A percentile compares a stretch with the other conserved stretches of the same genome.
phyloP scores from a whole-genome alignment of 2,329 filamentous ascomycete species.

The Exophiala oligosperma region DNA sequence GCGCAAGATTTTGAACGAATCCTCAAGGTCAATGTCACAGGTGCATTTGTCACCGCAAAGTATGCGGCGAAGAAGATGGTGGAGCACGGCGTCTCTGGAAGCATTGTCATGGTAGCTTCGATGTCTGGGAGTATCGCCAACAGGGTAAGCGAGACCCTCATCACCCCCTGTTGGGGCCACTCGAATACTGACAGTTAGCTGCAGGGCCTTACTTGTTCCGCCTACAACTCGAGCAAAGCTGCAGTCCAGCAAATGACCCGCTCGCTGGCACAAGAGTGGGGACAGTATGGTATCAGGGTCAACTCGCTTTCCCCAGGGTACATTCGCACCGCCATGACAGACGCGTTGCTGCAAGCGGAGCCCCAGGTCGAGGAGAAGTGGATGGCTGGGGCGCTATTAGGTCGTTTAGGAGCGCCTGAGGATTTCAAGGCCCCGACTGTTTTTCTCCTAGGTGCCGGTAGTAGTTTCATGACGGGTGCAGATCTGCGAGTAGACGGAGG shows the following conservation, averaged over 20 bases:
- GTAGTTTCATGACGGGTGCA: slow-evolving; percentile 56
- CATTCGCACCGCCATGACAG: slow-evolving; percentile 40
- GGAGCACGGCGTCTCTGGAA: slow-evolving; percentile 55
- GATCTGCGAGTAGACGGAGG: slow-evolving; percentile 57
- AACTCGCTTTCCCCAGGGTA: slow-evolving; percentile 51
- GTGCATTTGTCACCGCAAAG: slow-evolving; percentile 38
- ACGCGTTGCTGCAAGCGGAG: background rate
- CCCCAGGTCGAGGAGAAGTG: slow-evolving; percentile 8
- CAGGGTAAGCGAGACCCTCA: slow-evolving; percentile 34
- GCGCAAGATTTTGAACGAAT: slow-evolving; percentile 38
- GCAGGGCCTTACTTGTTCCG: no score
- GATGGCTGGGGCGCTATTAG: background rate
- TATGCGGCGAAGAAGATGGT: slow-evolving; percentile 51
- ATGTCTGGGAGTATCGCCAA: slow-evolving; percentile 71
- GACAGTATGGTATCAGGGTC: slow-evolving; percentile 46
- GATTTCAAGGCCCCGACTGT: slow-evolving; percentile 10
- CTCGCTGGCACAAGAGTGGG: slow-evolving; percentile 50
- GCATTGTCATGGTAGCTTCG: slow-evolving; percentile 67
- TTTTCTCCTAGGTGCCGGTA: slow-evolving; percentile 26
- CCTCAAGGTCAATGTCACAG: slow-evolving; percentile 40
- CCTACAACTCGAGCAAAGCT: slow-evolving; percentile 39
- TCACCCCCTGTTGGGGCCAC: slow-evolving; percentile 12
- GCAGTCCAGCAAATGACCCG: slow-evolving; percentile 48
- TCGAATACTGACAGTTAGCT: slow-evolving; percentile 11
- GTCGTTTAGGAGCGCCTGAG: slow-evolving; percentile 7